Evolutionary conservation across 2,329 filamentous ascomycete species (phyloP).

Genomic region (Bipolaris sorokiniana): DNA sequence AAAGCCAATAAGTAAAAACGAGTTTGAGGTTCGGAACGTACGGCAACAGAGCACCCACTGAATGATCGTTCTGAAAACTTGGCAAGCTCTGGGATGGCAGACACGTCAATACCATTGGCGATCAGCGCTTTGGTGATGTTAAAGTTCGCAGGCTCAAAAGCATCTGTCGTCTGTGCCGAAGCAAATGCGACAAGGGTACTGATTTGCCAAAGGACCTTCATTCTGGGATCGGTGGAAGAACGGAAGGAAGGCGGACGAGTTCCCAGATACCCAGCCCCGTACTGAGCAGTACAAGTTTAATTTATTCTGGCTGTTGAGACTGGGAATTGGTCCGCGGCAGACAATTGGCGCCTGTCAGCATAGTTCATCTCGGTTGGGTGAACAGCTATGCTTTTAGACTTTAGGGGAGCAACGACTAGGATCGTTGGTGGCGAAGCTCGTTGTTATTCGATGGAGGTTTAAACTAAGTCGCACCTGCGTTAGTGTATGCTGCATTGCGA

Average conservation of each 20-base stretch:
- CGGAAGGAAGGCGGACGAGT: background rate
- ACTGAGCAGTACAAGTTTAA: background rate
- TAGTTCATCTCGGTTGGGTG: constrained; percentile 7
- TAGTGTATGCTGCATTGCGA: background rate
- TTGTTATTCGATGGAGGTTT: background rate
- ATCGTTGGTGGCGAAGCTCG: background rate
- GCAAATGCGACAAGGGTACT: constrained; percentile 15
- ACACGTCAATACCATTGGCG: constrained; percentile 26
- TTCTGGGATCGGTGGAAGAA: constrained; percentile 1
- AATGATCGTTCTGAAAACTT: constrained; percentile 7
- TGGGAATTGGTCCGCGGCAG: background rate
- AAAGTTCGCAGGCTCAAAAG: constrained; percentile 28
- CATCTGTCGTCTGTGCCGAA: constrained; percentile 15
- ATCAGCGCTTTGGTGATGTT: constrained; percentile 29
- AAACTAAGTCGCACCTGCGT: background rate
- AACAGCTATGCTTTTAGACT: background rate
- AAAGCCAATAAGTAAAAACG: background rate
- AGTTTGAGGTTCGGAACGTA: constrained; percentile 19
- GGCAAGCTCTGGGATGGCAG: constrained; percentile 24
- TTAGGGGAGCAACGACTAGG: background rate
- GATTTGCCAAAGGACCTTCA: constrained; percentile 19
- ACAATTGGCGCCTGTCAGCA: constrained; percentile 3
- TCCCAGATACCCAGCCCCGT: background rate
- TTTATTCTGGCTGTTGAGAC: background rate
- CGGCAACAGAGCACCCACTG: constrained; percentile 28